A percentile compares a stretch with the other conserved stretches of the same genome.
These are phyloP conservation scores for Ustilago loliicola DNA, from an alignment of 1,284 basidiomycete species.

Conservation along the genomic window DNA sequence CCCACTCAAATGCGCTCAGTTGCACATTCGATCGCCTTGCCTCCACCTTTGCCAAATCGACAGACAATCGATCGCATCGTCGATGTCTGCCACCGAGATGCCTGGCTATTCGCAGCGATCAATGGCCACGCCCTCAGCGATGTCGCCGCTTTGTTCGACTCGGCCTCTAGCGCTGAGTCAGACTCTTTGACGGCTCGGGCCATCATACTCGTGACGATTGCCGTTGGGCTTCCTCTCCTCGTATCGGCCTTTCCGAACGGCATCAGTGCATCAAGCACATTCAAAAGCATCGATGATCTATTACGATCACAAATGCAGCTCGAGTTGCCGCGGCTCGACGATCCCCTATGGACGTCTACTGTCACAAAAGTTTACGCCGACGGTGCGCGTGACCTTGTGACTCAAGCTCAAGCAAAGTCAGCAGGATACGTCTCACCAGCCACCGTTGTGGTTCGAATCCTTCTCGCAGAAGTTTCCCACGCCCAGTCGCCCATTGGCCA, in stretches of 20 bases:
- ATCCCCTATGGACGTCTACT: constrained; percentile 9
- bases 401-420: constrained; percentile 10
- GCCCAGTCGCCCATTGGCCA: background rate
- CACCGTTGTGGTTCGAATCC: constrained; percentile 14
- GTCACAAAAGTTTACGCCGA: constrained; percentile 21
- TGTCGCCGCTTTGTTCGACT: constrained; percentile 17
- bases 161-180: background rate
- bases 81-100: constrained; percentile 9
- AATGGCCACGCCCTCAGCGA: constrained; percentile 26
- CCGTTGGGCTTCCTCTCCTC: constrained; percentile 25
- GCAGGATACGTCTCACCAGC: constrained; percentile 11
- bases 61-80: constrained; percentile 22
- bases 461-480: constrained; percentile 25
- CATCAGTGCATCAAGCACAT: constrained; percentile 9
- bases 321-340: constrained; percentile 2
- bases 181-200: constrained; percentile 22
- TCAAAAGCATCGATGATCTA: constrained; percentile 16
- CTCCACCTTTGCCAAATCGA: constrained; percentile 14
- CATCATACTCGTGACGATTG: constrained; percentile 20
- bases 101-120: constrained; percentile 30
- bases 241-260: constrained; percentile 1
- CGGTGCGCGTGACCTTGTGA: constrained; percentile 17
- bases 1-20: background rate
- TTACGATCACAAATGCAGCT: background rate
- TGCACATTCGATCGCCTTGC: background rate